Conservation (phyloP, 495 filamentous ascomycete species). For the Hyphodiscus hymeniophilus region DNA sequence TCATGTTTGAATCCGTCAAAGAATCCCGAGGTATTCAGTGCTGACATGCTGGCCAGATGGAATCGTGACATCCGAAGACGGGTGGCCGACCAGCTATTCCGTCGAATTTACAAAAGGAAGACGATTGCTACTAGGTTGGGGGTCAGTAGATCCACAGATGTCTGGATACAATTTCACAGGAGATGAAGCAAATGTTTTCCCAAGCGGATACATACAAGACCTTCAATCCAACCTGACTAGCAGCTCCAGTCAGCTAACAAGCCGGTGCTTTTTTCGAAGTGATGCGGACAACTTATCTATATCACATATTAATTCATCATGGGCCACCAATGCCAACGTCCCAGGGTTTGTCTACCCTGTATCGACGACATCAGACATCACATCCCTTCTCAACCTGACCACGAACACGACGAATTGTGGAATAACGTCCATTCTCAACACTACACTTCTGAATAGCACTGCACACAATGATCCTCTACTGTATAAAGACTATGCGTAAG, state of each 20-base stretch:
- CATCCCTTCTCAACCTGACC: slow-evolving; percentile 24
- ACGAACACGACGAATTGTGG: slow-evolving; percentile 47
- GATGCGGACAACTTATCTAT: slow-evolving; percentile 29
- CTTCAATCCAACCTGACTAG: slow-evolving; percentile 11
- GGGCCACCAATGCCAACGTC: slow-evolving; percentile 37
- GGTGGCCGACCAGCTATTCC: slow-evolving; percentile 54
- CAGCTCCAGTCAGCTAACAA: slow-evolving; percentile 31
- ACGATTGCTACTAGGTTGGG: slow-evolving; percentile 46
- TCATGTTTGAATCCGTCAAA: too few species aligned
- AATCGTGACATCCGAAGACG: slow-evolving; percentile 45
- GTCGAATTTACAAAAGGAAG: slow-evolving; percentile 42
- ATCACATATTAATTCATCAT: slow-evolving; percentile 49
- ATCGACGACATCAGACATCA: slow-evolving; percentile 23
- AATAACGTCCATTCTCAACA: slow-evolving; percentile 48
- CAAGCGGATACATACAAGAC: slow-evolving; percentile 13
- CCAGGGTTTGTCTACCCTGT: slow-evolving; percentile 25
- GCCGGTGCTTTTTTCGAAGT: slow-evolving; percentile 44
- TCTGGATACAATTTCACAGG: slow-evolving; percentile 37
- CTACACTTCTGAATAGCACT: slow-evolving; percentile 41
- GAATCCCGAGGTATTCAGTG: too few species aligned
- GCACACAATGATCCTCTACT: slow-evolving; percentile 35
- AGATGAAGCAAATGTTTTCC: slow-evolving; percentile 25
- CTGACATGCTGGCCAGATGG: slow-evolving; percentile 12
- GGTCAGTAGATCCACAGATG: slow-evolving; percentile 48
- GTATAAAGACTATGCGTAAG: slow-evolving; percentile 43